Conservation (phyloP, 2,329 filamentous ascomycete species). For the Dryadomyces quercus-mongolicae region DNA sequence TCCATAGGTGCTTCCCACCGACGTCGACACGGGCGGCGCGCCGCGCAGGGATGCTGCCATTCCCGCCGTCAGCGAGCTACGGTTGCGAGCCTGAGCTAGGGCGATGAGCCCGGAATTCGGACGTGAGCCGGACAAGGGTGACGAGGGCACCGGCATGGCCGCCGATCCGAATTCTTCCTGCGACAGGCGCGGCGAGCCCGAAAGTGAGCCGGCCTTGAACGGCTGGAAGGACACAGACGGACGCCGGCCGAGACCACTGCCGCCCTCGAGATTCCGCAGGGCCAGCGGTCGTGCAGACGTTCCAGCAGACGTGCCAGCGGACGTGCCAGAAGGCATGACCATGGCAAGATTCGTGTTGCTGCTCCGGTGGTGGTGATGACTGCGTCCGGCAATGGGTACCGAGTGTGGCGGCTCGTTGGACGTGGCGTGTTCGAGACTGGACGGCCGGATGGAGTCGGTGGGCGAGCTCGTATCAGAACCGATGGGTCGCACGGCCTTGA, state of each 20-base stretch:
- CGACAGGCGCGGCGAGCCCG: constrained; percentile 57
- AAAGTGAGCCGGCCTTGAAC: constrained; percentile 93
- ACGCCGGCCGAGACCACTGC: constrained; percentile 41
- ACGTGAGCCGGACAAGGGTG: constrained; percentile 35
- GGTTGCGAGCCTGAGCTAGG: constrained; percentile 50
- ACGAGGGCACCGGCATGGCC: constrained; percentile 34
- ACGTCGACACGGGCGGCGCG: constrained; percentile 41
- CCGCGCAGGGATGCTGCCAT: constrained; percentile 64
- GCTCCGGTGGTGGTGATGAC: not conserved
- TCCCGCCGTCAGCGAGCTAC: constrained; percentile 60
- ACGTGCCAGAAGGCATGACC: not conserved
- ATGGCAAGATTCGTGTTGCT: not conserved
- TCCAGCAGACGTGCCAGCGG: not conserved
- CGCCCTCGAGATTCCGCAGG: constrained; percentile 35
- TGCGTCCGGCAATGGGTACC: constrained; percentile 32
- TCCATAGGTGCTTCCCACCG: constrained; percentile 7
- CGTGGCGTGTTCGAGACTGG: constrained; percentile 25
- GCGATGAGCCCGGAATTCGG: constrained; percentile 35
- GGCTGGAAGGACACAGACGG: constrained; percentile 86
- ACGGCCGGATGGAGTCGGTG: constrained; percentile 32
- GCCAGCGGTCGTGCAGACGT: constrained; percentile 19
- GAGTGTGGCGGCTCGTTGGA: constrained; percentile 33
- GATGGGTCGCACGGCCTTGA: constrained; percentile 53
- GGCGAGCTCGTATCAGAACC: constrained; percentile 53
- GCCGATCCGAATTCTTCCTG: constrained; percentile 30